Base-by-base conservation (phyloP, 2,329 filamentous ascomycete genomes). In the Endocalyx cinctus region DNA sequence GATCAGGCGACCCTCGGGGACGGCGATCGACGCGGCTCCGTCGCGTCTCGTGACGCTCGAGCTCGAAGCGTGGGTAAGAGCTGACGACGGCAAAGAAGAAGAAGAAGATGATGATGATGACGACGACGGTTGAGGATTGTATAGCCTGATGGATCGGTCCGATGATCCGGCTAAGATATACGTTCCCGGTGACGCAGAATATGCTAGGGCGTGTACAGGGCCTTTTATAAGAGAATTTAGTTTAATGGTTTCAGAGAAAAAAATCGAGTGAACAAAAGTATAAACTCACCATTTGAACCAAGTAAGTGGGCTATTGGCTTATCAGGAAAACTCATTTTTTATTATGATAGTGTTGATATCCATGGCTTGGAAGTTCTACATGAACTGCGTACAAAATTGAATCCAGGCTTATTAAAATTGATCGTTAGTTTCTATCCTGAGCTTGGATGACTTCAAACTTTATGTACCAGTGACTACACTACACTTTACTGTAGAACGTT, bases 141-240 rank as follows among this genome's bases (percentile, higher is more conserved):
- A 94, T 25, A 96, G 81, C 36, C 89, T 82, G 57, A 96, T 80
- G 12, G 78, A 74, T 42, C 88, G 85, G 69, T 96, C 90, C 32
- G 86, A 77, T 20, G 83, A 87, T 52, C 90, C 89, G 22, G 87
- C 88, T 38, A 97, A 76, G 55, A 96, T 75, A 54, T 87, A 87
- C 4, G 80, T 82, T 25, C 82, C 82, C 12, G 82, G 77, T 10
- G 75, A 78, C 40, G 81, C 76, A 34, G 83, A 87, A 62, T 87
- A 87, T 33, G 77, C 69, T 34, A 87, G 68, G 29, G 83, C 77
- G 57, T 87, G 84, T 31, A 87, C 71, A 22, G 84, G 80, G 38
- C 79, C 82, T 85, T 50, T 17, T 25, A 31, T 25, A 37, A 27
- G 20, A 33, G 29, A n/a, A n/a, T n/a, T 14, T 13, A 31, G 33